Evolutionary conservation across 2,329 filamentous ascomycete genomes (phyloP).

Genomic region (Microcyclospora pomicola): DNA sequence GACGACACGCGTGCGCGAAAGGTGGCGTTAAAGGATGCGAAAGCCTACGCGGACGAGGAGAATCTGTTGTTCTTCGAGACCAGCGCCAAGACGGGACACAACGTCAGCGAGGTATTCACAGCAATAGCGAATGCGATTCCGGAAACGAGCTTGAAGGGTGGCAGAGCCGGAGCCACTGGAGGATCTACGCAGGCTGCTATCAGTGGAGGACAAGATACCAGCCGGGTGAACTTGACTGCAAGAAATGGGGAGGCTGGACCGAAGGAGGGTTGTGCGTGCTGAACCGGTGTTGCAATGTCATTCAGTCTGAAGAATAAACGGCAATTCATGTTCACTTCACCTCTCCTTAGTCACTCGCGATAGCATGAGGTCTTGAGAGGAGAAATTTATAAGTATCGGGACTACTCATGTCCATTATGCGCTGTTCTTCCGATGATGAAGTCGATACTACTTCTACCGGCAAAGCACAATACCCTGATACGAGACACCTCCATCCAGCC

Average conservation of each 20-base stretch:
- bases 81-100: conserved; percentile 87
- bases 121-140: conserved; percentile 97
- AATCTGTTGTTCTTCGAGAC: conserved; percentile 93
- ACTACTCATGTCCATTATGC: too few relatives aligned
- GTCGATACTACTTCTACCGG: too few relatives aligned
- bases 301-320: neutral
- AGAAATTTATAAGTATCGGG: too few relatives aligned
- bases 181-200: conserved; percentile 42
- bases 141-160: conserved; percentile 86
- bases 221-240: conserved; percentile 68
- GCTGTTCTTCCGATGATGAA: too few relatives aligned
- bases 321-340: too few relatives aligned
- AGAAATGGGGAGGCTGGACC: conserved; percentile 50
- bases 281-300: conserved; percentile 8
- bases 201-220: conserved; percentile 45
- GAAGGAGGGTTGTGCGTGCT: conserved; percentile 90
- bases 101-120: conserved; percentile 91
- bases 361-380: too few relatives aligned
- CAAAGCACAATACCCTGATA: too few relatives aligned
- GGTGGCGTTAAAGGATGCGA: conserved; percentile 80
- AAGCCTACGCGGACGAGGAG: conserved; percentile 89
- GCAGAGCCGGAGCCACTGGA: conserved; percentile 51
- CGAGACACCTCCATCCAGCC: too few relatives aligned
- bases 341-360: too few relatives aligned
- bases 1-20: conserved; percentile 63